These are phyloP conservation scores for Tulasnella sp. DNA, from an alignment of 768 basidiomycete species.

Conservation along the genomic window DNA sequence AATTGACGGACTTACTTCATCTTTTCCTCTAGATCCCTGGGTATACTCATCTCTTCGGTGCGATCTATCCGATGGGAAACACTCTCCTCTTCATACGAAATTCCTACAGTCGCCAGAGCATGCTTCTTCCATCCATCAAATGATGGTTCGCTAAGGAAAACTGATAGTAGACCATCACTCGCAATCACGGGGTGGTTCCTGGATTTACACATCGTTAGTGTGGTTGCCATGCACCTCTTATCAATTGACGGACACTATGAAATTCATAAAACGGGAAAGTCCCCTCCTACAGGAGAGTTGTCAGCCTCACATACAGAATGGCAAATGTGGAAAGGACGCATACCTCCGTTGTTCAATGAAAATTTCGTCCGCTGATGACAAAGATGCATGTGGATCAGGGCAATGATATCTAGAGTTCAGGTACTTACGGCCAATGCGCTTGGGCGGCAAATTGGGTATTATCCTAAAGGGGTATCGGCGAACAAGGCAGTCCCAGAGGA, in stretches of 20 bases:
- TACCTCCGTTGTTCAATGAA: slow-evolving; percentile 87
- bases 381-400: slow-evolving; percentile 13
- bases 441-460: slow-evolving; percentile 77
- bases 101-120: slow-evolving; percentile 32
- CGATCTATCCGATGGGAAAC: slow-evolving; percentile 61
- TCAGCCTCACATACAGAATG: neutral
- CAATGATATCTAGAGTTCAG: neutral
- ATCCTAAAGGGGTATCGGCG: slow-evolving; percentile 90
- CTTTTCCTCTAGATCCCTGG: slow-evolving; percentile 84
- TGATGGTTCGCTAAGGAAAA: slow-evolving; percentile 70
- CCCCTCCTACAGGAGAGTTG: slow-evolving; percentile 44
- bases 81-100: slow-evolving; percentile 83
- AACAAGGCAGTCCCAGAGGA: slow-evolving; percentile 73
- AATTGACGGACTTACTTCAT: slow-evolving; percentile 57
- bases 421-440: slow-evolving; percentile 72
- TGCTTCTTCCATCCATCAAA: slow-evolving; percentile 84
- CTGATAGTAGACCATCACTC: slow-evolving; percentile 69
- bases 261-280: slow-evolving; percentile 64
- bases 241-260: slow-evolving; percentile 46
- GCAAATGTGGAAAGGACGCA: neutral
- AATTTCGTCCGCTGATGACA: slow-evolving; percentile 55
- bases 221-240: neutral
- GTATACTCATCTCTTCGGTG: slow-evolving; percentile 83
- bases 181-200: slow-evolving; percentile 88
- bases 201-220: neutral